phyloP scores from a whole-genome alignment of 257 asterid genomes.

The Solanum bulbocastanum region DNA sequence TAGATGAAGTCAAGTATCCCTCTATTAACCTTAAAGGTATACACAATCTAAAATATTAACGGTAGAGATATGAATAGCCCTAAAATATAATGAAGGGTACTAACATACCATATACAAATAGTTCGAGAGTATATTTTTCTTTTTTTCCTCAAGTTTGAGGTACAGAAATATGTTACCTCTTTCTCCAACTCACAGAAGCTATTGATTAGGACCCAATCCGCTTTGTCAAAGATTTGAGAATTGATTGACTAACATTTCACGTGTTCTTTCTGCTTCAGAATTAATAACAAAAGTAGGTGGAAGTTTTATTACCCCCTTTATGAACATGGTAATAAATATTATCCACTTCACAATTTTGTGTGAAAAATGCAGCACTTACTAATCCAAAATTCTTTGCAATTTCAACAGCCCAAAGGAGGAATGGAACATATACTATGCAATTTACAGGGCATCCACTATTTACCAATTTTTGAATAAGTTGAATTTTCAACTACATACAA shows the following conservation, averaged over 20 bases:
- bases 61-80: no score
- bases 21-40: no score
- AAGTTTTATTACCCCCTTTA: neutral
- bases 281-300: neutral
- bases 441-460: conserved; percentile 8
- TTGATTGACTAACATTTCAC: conserved; percentile 3
- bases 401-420: conserved; percentile 9
- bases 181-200: conserved; percentile 24
- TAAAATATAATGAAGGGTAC: no score
- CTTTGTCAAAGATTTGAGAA: conserved; percentile 11
- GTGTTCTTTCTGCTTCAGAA: neutral
- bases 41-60: no score
- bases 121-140: no score
- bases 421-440: conserved; percentile 7
- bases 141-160: no score
- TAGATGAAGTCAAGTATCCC: no score
- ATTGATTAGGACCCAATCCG: conserved; percentile 28
- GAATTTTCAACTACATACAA: no score
- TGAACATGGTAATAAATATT: conserved; percentile 3
- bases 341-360: conserved; percentile 6
- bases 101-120: no score
- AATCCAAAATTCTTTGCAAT: neutral
- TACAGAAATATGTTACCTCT: neutral
- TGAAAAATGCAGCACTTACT: conserved; percentile 1
- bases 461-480: conserved; percentile 14